phyloP scores from a whole-genome alignment of 2,329 filamentous ascomycete species.

The Stachybotrys chartarum region DNA sequence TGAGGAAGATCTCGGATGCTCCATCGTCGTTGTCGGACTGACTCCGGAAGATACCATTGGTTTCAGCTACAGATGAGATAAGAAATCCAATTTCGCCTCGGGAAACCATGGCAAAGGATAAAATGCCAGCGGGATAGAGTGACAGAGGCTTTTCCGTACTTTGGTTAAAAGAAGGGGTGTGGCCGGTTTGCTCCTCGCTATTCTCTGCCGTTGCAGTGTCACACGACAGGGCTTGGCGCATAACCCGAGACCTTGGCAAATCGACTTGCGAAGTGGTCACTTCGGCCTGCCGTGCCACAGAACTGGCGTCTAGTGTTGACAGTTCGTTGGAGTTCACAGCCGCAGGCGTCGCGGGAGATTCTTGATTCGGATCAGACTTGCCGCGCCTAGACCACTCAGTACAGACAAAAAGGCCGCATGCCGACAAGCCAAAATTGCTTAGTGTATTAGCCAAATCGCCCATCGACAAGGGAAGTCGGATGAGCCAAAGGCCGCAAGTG shows the following conservation, averaged over 20 bases:
- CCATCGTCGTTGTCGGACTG: neutral
- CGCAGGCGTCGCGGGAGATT: neutral
- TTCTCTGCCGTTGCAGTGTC: neutral
- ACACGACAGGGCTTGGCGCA: neutral
- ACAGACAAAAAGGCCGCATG: no score
- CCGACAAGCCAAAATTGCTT: no score
- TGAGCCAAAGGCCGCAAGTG: slow-evolving; percentile 51
- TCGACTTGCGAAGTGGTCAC: neutral
- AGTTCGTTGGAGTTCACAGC: neutral
- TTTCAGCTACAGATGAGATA: slow-evolving; percentile 62
- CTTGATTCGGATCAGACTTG: no score
- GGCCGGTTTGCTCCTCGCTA: neutral
- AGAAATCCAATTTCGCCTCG: slow-evolving; percentile 77
- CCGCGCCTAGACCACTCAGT: no score
- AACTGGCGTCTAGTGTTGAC: neutral
- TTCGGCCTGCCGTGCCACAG: neutral
- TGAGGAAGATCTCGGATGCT: slow-evolving; percentile 37
- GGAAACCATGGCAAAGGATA: slow-evolving; percentile 64
- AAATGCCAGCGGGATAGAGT: slow-evolving; percentile 58
- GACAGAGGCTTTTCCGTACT: slow-evolving; percentile 44
- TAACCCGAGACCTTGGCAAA: neutral
- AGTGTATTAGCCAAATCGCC: no score
- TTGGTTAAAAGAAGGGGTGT: slow-evolving; percentile 10
- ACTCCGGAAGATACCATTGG: slow-evolving; percentile 31
- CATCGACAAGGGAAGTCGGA: slow-evolving; percentile 17